Evolutionary conservation across 768 basidiomycete species (phyloP), one percentile per base, ranked within the genome.

Genomic region (Lactarius trivialis): DNA sequence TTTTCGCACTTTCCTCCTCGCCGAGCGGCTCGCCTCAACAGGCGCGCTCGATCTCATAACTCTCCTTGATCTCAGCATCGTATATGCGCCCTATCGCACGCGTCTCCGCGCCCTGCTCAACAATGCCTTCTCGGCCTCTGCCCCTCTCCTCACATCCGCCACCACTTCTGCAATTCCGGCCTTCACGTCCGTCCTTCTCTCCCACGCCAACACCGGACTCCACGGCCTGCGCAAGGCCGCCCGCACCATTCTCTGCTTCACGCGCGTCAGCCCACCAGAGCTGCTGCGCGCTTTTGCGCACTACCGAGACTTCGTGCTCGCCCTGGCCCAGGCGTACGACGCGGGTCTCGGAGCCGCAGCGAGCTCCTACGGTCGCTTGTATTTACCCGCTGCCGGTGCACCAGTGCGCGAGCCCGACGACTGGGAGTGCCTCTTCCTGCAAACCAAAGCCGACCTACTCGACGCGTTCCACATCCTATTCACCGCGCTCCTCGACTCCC

Each of bases 341-440:
- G 70, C 75, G 5, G 85, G 84, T 7, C 78, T 91, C 33, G 68
- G 78, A 0, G 61, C 78, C 12, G 74, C 87, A 43, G 81, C 85
- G 1, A 76, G 76, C 17, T 81, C 83, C 0, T 88, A 90, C 58
- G 87, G 89, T 0, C 85, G 86, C 14, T 65, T 81, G 11, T 58
- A 74, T 28, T 65, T 77, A 33, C 69, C 77, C 21, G 60, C 69
- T 32, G 64, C 69, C 30, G 58, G 70, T 33, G 55, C 28, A 58
- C 71, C 26, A 62, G 74, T 37, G 58, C 24, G 61, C 36, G 53
- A 63, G 24, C 66, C 59, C 70, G 83, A 85, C 65, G 81, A 89
- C 55, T 91, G 88, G 88, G 84, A 88, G 65, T 76, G 75, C 15
- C 77, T 88, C 51, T 88, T 86, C 82, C 76, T 91, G 7, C 81